Evolutionary conservation across 1,284 basidiomycete genomes (phyloP).

Genomic region (Leccinum fuscescens): DNA sequence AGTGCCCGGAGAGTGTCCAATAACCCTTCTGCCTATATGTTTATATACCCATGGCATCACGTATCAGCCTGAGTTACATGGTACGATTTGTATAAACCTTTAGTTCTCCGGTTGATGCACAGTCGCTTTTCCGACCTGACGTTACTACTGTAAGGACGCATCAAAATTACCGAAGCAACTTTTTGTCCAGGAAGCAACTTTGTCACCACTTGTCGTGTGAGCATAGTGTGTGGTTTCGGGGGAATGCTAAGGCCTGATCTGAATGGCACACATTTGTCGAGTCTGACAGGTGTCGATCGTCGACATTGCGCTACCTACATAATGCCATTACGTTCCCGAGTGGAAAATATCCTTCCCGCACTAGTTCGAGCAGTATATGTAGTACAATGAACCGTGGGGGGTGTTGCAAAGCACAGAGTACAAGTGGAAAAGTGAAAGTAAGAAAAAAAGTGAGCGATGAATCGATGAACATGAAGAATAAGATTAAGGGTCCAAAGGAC

Average conservation of each 20-base stretch:
- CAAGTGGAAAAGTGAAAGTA: neutral
- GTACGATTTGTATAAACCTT: too few species aligned
- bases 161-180: neutral
- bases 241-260: neutral
- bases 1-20: too few species aligned
- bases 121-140: too few species aligned
- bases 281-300: neutral
- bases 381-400: slow-evolving; percentile 19
- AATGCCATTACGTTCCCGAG: slow-evolving; percentile 12
- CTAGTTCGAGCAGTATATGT: slow-evolving; percentile 11
- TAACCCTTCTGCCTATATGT: too few species aligned
- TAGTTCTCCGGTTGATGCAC: neutral
- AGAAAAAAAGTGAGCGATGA: neutral
- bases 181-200: neutral
- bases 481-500: slow-evolving; percentile 24
- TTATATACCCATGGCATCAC: too few species aligned
- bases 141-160: neutral
- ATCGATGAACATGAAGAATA: slow-evolving; percentile 32
- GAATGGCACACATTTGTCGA: neutral
- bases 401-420: neutral
- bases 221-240: neutral
- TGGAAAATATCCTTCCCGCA: slow-evolving; percentile 11
- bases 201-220: neutral
- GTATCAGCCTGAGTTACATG: too few species aligned
- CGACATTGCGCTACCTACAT: neutral